Percentiles rank a stretch among this genome's conserved stretches.
Conservation (phyloP, 2,329 filamentous ascomycete species). For the Venturia pyrina region DNA sequence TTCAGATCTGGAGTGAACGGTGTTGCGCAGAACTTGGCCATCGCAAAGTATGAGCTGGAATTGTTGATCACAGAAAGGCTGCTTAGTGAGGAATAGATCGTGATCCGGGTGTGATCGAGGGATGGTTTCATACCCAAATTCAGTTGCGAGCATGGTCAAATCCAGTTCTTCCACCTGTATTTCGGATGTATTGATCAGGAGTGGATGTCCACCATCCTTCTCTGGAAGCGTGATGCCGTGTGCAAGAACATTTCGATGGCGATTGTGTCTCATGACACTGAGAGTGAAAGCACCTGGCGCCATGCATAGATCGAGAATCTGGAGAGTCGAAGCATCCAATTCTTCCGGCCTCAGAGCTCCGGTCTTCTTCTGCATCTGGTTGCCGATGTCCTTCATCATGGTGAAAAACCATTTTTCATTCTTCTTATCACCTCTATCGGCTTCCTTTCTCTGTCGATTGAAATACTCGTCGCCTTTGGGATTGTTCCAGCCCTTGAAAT, state of each 20-base stretch:
- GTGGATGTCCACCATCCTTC: constrained; percentile 32
- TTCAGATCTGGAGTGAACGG: constrained; percentile 19
- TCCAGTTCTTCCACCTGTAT: constrained; percentile 22
- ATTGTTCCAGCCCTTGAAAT: constrained; percentile 35
- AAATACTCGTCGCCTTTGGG: constrained; percentile 35
- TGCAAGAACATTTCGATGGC: constrained; percentile 20
- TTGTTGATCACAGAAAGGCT: constrained; percentile 18
- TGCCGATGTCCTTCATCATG: constrained; percentile 36
- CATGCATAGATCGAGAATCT: constrained; percentile 45
- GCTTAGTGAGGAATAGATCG: constrained; percentile 11
- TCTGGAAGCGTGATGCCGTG: constrained; percentile 34
- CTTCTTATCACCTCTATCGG: no score
- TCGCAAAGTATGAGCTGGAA: constrained; percentile 41
- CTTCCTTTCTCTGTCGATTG: constrained; percentile 14
- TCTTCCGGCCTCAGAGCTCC: constrained; percentile 22
- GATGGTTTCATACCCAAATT: constrained; percentile 19
- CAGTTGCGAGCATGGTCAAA: constrained; percentile 41
- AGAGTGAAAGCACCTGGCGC: constrained; percentile 45
- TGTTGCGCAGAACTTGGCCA: constrained; percentile 33
- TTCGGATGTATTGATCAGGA: no score
- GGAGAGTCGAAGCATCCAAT: neutral
- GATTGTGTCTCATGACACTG: constrained; percentile 28
- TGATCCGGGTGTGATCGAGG: constrained; percentile 17
- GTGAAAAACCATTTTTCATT: constrained; percentile 26
- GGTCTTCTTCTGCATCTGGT: constrained; percentile 30